phyloP scores from a whole-genome alignment of 2,329 filamentous ascomycete species.

The Hypomyces perniciosus region DNA sequence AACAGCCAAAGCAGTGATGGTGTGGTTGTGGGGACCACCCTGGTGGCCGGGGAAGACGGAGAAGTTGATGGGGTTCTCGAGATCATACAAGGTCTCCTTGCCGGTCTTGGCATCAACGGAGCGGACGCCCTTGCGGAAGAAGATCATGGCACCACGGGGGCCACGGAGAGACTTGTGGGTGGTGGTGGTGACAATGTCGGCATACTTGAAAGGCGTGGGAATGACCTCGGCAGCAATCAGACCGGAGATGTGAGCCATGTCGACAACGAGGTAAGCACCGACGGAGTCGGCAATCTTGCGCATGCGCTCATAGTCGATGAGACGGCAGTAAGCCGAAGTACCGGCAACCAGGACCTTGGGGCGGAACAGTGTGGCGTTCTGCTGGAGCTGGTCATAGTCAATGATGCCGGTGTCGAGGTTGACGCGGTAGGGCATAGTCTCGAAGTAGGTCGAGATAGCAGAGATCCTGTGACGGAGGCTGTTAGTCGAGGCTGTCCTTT shows the following conservation, averaged over 20 bases:
- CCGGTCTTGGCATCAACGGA: slow-evolving; percentile 85
- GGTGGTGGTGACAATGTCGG: slow-evolving; percentile 95
- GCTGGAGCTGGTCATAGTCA: slow-evolving; percentile 89
- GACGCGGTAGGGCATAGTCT: slow-evolving; percentile 95
- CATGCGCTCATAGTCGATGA: slow-evolving; percentile 96
- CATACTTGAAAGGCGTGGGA: slow-evolving; percentile 84
- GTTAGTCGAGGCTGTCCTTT: not conserved
- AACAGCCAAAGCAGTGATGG: slow-evolving; percentile 92
- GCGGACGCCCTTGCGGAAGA: slow-evolving; percentile 96
- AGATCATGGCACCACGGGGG: slow-evolving; percentile 98
- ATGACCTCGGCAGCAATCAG: slow-evolving; percentile 90
- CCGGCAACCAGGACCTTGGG: slow-evolving; percentile 95
- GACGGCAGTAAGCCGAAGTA: slow-evolving; percentile 95
- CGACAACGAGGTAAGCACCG: slow-evolving; percentile 89
- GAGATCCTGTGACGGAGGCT: slow-evolving; percentile 60
- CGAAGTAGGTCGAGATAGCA: slow-evolving; percentile 96
- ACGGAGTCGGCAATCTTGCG: slow-evolving; percentile 90
- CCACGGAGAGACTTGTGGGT: slow-evolving; percentile 99
- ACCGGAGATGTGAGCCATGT: slow-evolving; percentile 98
- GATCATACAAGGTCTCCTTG: slow-evolving; percentile 84
- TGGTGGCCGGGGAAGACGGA: slow-evolving; percentile 99
- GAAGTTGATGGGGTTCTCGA: slow-evolving; percentile 95
- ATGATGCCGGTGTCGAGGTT: slow-evolving; percentile 88
- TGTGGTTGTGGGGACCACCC: slow-evolving; percentile 98
- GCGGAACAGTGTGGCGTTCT: slow-evolving; percentile 85